A percentile compares a stretch with the other conserved stretches of the same genome.
These are phyloP conservation scores for Colletotrichum sp. DNA, from an alignment of 2,329 filamentous ascomycete species.

Conservation along the genomic window DNA sequence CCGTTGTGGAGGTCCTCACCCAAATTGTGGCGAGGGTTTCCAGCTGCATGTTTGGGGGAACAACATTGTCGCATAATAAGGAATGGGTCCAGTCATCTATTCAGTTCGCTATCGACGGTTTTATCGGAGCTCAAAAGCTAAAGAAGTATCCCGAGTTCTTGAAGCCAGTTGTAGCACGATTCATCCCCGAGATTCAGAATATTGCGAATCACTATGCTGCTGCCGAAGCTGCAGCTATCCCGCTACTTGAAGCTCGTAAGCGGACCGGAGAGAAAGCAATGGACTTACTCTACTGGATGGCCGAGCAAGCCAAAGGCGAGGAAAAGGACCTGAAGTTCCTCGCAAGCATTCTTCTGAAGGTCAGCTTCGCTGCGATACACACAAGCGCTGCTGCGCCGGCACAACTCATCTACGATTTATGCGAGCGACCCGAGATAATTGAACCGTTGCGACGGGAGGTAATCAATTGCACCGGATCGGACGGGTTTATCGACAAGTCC, in stretches of 20 bases:
- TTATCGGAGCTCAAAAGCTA: slow-evolving; percentile 28
- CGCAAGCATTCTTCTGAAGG: slow-evolving; percentile 28
- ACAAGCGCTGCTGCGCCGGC: slow-evolving; percentile 28
- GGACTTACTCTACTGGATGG: slow-evolving; percentile 27
- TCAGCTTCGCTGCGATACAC: slow-evolving; percentile 33
- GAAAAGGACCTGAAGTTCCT: slow-evolving; percentile 25
- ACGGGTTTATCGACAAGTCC: background rate
- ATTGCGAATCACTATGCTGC: slow-evolving; percentile 28
- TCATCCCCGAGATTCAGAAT: slow-evolving; percentile 29
- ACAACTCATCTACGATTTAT: slow-evolving; percentile 32
- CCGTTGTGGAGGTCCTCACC: slow-evolving; percentile 25
- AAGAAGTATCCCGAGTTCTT: slow-evolving; percentile 23
- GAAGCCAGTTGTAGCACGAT: slow-evolving; percentile 28
- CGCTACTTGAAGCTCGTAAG: slow-evolving; percentile 26
- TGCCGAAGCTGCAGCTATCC: slow-evolving; percentile 27
- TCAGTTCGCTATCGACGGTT: slow-evolving; percentile 31
- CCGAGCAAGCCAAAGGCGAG: slow-evolving; percentile 22
- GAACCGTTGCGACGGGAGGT: background rate
- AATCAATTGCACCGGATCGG: background rate
- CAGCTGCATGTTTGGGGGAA: slow-evolving; percentile 32
- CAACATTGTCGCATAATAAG: slow-evolving; percentile 26
- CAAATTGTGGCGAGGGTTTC: slow-evolving; percentile 32
- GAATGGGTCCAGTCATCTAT: slow-evolving; percentile 33
- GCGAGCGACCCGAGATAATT: background rate
- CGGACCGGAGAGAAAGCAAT: slow-evolving; percentile 16